These are phyloP conservation scores for Puccinia coronata DNA, from an alignment of 1,284 basidiomycete genomes.

Conservation along the genomic window DNA sequence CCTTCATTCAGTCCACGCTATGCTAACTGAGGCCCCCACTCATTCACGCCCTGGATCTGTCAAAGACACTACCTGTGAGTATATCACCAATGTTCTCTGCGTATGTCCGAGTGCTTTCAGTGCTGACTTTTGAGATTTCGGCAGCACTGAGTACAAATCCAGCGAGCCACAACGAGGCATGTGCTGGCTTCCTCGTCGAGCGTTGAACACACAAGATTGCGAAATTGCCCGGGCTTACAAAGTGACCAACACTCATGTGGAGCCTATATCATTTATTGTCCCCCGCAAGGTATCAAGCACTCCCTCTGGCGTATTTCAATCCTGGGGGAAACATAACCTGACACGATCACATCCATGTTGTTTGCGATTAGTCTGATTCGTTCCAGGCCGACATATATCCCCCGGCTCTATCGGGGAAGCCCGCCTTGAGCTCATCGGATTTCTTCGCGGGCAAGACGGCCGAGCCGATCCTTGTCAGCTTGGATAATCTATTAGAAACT, in stretches of 20 bases:
- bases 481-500: conserved; percentile 59
- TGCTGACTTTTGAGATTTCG: no score
- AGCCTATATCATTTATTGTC: conserved; percentile 89
- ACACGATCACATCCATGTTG: background rate
- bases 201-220: conserved; percentile 82
- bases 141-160: conserved; percentile 77
- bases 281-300: conserved; percentile 71
- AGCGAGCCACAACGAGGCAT: conserved; percentile 91
- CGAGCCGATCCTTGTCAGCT: conserved; percentile 67
- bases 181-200: conserved; percentile 88
- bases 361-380: conserved; percentile 67
- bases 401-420: conserved; percentile 76
- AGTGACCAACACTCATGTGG: conserved; percentile 72
- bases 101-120: no score
- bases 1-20: no score
- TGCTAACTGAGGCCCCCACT: background rate
- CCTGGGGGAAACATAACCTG: background rate
- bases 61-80: conserved; percentile 62
- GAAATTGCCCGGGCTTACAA: conserved; percentile 97
- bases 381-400: conserved; percentile 96
- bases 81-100: no score
- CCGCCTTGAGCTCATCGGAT: conserved; percentile 76
- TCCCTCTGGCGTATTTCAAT: background rate
- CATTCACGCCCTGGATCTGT: background rate
- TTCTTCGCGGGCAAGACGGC: conserved; percentile 81